Base-by-base conservation (phyloP, 148 eudicot species). In the Chenopodium formosanum region DNA sequence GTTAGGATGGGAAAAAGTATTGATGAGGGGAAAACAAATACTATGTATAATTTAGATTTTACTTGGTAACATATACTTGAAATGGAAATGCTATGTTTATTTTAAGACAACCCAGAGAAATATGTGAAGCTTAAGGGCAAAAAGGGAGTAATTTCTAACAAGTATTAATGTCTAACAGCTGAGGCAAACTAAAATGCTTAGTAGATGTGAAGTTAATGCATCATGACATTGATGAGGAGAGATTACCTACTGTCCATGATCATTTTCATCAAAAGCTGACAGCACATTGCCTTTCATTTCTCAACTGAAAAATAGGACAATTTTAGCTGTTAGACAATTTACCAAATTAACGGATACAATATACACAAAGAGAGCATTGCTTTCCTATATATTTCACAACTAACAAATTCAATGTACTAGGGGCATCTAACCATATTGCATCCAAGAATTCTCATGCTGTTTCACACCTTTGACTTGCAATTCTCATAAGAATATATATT, bases 371-470 rank as follows among this genome's bases (percentile, higher is more conserved):
- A 66, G 27, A 66, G 27, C 11, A 66, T 23, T 66, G 12, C 31
- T 72, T 19, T 44, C 44, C 0, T 37, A 72, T 1, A 32, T 37
- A 76, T 16, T 9, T 2, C 14, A 13, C 53, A 12, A 13, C 53
- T 13, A 48, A 48, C 46, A 47, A 63, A 25, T 63, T 37, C 79
- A 58, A 27, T 34, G 27, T 66, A 66, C 62, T 22, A 22, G 10
- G 11, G n/a, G 52, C 79, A 31, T 79, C 81, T 52, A 79, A 79
- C 75, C 65, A 70, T 47, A 73, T 25, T 4, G 17, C 7, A 40
- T 40, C 44, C 44, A 40, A 46, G 11, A 46, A 3, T 20, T 46
- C 44, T 9, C 29, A 40, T 32, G n/a, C 47, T 69, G 17, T 29
- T 67, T 29, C n/a, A 32, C 4, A 19, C 3, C 46, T 4, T 29